Evolutionary conservation across 1,139 yeast species (phyloP).

Genomic region (Ogataea hybrid): DNA sequence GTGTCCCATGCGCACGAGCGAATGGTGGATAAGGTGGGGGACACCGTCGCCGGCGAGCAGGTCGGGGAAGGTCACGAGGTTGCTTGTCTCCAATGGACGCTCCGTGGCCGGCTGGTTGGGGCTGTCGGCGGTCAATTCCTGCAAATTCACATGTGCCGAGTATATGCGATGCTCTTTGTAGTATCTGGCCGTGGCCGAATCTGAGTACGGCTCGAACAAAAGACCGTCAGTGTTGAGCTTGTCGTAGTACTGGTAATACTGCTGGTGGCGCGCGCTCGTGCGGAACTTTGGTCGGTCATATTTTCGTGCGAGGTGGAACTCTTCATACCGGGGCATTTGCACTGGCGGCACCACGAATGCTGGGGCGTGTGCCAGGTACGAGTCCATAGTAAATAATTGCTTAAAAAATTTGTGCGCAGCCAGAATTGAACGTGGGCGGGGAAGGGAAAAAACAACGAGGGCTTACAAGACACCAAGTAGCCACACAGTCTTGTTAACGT

Average conservation of each 20-base stretch:
- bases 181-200: constrained; percentile 25
- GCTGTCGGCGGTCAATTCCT: background rate
- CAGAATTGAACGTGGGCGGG: constrained; percentile 6
- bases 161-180: constrained; percentile 24
- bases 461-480: no score
- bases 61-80: constrained; percentile 34
- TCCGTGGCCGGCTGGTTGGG: background rate
- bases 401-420: constrained; percentile 1
- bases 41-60: constrained; percentile 36
- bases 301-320: constrained; percentile 10
- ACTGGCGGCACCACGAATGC: constrained; percentile 20
- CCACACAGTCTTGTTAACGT: background rate
- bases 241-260: constrained; percentile 27
- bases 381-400: constrained; percentile 17
- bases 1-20: constrained; percentile 36
- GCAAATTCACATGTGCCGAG: constrained; percentile 5
- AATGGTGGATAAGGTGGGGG: constrained; percentile 41
- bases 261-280: constrained; percentile 11
- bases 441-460: background rate
- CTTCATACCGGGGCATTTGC: constrained; percentile 18
- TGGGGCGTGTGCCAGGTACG: constrained; percentile 24
- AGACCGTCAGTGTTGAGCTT: constrained; percentile 24
- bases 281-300: constrained; percentile 7
- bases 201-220: constrained; percentile 15
- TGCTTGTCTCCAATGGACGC: constrained; percentile 5